Conservation (phyloP, 2,329 filamentous ascomycete species). For the Thyridium curvatum region DNA sequence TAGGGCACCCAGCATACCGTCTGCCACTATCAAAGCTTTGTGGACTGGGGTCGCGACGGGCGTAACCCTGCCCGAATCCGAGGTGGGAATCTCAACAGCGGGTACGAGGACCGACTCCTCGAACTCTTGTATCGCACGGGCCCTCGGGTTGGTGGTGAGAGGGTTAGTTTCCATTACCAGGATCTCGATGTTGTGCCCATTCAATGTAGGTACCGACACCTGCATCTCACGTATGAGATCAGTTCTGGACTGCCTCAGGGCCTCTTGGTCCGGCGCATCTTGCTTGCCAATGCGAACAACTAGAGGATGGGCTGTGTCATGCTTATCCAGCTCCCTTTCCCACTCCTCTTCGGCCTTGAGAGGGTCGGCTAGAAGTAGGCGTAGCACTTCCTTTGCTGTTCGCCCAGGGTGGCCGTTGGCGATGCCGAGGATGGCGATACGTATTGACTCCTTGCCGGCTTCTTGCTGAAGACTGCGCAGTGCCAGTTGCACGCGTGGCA, state of each 20-base stretch:
- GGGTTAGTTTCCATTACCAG: constrained; percentile 47
- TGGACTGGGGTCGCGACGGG: constrained; percentile 79
- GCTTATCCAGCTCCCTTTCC: constrained; percentile 55
- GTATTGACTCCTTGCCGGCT: constrained; percentile 49
- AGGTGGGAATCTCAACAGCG: constrained; percentile 61
- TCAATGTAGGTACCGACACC: constrained; percentile 56
- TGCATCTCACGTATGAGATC: constrained; percentile 46
- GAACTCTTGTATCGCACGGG: constrained; percentile 29
- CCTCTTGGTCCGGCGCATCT: constrained; percentile 12
- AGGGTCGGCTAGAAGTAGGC: constrained; percentile 65
- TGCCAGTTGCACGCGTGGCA: constrained; percentile 67
- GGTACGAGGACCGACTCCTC: constrained; percentile 71
- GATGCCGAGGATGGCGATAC: constrained; percentile 51
- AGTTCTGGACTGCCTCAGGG: constrained; percentile 3
- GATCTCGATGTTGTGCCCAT: constrained; percentile 59
- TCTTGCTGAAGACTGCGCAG: constrained; percentile 55
- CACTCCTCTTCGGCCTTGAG: constrained; percentile 55
- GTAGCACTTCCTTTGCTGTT: constrained; percentile 59
- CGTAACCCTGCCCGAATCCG: constrained; percentile 56
- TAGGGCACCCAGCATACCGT: constrained; percentile 64
- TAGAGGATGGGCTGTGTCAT: constrained; percentile 49
- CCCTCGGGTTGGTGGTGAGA: constrained; percentile 25
- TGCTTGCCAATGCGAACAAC: constrained; percentile 50
- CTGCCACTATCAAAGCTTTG: constrained; percentile 66
- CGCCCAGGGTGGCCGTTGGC: constrained; percentile 27